Base-by-base conservation (phyloP, 805 yeast genomes). In the Kodamaea sagamina region DNA sequence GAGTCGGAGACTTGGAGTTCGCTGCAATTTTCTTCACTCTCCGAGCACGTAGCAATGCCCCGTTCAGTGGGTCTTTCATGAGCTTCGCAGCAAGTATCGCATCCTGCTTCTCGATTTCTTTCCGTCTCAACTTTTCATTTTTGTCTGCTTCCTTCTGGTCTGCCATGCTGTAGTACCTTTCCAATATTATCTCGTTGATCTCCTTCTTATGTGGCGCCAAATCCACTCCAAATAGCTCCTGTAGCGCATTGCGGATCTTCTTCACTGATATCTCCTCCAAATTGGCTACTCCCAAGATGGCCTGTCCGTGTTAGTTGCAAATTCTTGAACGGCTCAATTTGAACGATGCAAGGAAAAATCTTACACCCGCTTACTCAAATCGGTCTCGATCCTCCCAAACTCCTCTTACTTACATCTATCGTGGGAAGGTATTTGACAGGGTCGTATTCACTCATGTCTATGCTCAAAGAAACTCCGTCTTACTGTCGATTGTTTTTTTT, bases 201-300 rank as follows among this genome's bases (percentile, higher is more conserved):
- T 63, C 74, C 51, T 80, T 76, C 73, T 75, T 69, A 45, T 75
- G 65, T 0, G 68, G 65, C 15, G 54, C 63, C 32, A 85, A 68
- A 49, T 84, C 81, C 1, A 74, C 68, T 4, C 74, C 77, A 53
- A 81, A 85, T 24, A 87, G 67, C 47, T 78, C 86, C 57, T 82
- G 88, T n/a, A 87, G 55, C 0, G 90, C 92, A 46, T 74, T 72
- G 47, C 95, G 68, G 17, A 87, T 78, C 57, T 78, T 76, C 59
- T 84, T 84, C 5, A 85, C 89, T 0, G 90, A 79, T 11, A 86
- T 79, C 47, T 77, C 72, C 47, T 82, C 83, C 24, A 85, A 70
- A 53, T 86, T 84, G 1, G 90, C 79, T 5, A 79, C 89, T 39
- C 82, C 68, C 27, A 87, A 63, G 8, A 87, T 85, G 1, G 95